Evolutionary conservation across 176 grass and related monocot genomes (phyloP).

Genomic region (Tuctoria greenei): DNA sequence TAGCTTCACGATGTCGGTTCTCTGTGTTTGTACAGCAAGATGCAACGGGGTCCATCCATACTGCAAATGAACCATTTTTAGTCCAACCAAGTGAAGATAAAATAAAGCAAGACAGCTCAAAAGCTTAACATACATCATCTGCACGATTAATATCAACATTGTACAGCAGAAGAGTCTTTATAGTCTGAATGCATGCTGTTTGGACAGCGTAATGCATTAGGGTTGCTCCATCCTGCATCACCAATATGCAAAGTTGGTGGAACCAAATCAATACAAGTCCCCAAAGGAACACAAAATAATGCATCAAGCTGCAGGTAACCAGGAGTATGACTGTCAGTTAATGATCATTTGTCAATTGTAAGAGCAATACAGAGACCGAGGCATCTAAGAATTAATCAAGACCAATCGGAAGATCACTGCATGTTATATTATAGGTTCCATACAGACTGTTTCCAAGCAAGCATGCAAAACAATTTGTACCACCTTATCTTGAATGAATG

Average conservation of each 20-base stretch:
- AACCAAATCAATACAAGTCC: constrained; percentile 19
- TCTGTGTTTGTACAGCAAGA: constrained; percentile 87
- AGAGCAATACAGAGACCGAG: not conserved
- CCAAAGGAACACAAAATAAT: not conserved
- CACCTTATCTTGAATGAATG: constrained; percentile 79
- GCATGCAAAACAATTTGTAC: constrained; percentile 28
- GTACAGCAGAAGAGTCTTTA: constrained; percentile 88
- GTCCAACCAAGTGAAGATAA: constrained; percentile 19
- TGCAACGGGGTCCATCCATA: constrained; percentile 97
- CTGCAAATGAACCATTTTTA: constrained; percentile 48
- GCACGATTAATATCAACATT: constrained; percentile 83
- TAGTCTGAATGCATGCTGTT: constrained; percentile 71
- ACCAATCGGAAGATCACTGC: not conserved
- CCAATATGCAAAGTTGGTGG: not conserved
- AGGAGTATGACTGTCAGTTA: not conserved
- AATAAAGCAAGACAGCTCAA: constrained; percentile 1
- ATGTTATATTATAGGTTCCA: not conserved
- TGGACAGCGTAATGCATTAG: constrained; percentile 93
- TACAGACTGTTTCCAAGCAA: not conserved
- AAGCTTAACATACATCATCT: constrained; percentile 66
- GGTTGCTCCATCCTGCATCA: constrained; percentile 85
- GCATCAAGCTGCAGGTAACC: constrained; percentile 1
- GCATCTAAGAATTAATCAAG: not conserved
- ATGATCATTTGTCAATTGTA: not conserved
- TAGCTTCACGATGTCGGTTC: constrained; percentile 88